Conservation (phyloP, 257 asterid genomes). For the Solanum etuberosum region DNA sequence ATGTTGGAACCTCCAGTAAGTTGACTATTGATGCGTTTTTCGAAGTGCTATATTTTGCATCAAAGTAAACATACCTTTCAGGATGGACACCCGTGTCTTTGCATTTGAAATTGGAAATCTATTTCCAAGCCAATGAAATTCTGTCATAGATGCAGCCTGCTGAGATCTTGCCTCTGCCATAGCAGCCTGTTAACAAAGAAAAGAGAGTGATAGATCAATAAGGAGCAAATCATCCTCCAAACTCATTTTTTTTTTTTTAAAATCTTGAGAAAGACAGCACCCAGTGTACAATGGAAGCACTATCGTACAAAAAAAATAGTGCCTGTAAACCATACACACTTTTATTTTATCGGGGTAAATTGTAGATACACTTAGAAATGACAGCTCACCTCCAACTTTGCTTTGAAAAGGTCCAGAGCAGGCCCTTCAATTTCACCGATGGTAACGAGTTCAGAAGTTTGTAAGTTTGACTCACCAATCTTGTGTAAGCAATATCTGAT, state of each 20-base stretch:
- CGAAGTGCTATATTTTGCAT: neutral
- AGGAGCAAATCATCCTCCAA: neutral
- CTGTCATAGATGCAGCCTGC: conserved; percentile 97
- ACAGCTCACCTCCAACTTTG: conserved; percentile 74
- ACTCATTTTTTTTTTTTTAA: neutral
- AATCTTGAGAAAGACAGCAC: neutral
- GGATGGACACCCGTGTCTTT: conserved; percentile 79
- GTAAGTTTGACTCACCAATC: conserved; percentile 82
- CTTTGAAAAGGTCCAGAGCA: conserved; percentile 86
- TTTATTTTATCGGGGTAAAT: neutral
- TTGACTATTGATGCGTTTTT: neutral
- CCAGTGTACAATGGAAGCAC: neutral
- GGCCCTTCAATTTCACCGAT: conserved; percentile 97
- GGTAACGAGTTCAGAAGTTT: conserved; percentile 67
- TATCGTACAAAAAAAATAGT: neutral
- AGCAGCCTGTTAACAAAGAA: conserved; percentile 57
- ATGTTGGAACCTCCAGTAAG: neutral
- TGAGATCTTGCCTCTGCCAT: conserved; percentile 98
- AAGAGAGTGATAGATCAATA: conserved; percentile 9
- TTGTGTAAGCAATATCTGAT: conserved; percentile 84
- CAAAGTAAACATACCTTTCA: conserved; percentile 51
- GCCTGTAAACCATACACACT: neutral
- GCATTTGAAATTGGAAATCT: conserved; percentile 86
- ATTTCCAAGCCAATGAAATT: conserved; percentile 88
- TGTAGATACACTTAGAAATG: neutral